Evolutionary conservation across 805 yeast genomes (phyloP).

Genomic region (Ogataea henricii): DNA sequence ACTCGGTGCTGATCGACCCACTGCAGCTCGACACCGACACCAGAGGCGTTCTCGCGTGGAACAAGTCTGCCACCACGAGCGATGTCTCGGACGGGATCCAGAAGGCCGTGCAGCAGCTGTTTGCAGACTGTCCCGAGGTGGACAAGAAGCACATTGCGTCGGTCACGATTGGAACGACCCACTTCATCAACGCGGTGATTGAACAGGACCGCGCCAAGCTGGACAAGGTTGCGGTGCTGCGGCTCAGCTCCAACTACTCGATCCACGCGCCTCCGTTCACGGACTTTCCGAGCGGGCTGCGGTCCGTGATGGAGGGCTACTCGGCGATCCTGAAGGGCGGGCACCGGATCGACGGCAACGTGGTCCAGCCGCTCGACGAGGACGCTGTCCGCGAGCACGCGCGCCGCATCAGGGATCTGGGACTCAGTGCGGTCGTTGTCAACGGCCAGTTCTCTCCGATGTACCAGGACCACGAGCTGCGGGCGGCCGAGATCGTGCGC

Average conservation of each 20-base stretch:
- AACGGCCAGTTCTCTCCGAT: conserved; percentile 44
- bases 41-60: conserved; percentile 42
- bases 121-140: conserved; percentile 25
- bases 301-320: conserved; percentile 37
- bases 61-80: conserved; percentile 47
- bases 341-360: conserved; percentile 41
- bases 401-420: conserved; percentile 34
- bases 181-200: conserved; percentile 50
- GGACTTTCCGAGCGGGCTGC: conserved; percentile 44
- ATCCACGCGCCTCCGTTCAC: conserved; percentile 41
- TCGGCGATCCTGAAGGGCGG: conserved; percentile 41
- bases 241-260: conserved; percentile 46
- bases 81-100: conserved; percentile 47
- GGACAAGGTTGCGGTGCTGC: conserved; percentile 45
- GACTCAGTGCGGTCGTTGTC: conserved; percentile 40
- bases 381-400: conserved; percentile 12
- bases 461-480: conserved; percentile 38
- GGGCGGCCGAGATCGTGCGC: conserved; percentile 36
- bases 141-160: conserved; percentile 33
- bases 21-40: conserved; percentile 19
- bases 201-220: conserved; percentile 44
- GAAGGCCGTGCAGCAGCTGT: conserved; percentile 36
- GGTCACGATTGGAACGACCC: conserved; percentile 53
- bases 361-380: conserved; percentile 36
- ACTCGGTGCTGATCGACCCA: conserved; percentile 47